Conservation (phyloP, 2,329 filamentous ascomycete genomes). For the Calonectria montana region DNA sequence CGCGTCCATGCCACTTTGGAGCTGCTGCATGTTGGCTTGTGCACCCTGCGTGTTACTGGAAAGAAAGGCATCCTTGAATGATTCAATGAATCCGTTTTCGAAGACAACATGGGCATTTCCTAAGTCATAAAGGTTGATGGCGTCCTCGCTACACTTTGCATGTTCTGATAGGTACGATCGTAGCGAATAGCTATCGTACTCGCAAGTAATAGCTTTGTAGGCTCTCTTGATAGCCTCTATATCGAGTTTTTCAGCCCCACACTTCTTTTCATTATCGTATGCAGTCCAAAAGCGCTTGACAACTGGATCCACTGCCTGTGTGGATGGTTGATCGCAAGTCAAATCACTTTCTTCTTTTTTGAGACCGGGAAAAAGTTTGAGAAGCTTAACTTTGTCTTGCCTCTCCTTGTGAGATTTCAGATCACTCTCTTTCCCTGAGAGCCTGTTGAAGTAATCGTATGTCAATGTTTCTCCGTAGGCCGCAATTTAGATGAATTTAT, state of each 20-base stretch:
- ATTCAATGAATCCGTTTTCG: not conserved
- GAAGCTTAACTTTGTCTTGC: not conserved
- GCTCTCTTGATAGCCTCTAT: not conserved
- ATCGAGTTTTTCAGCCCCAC: not conserved
- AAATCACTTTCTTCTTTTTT: not conserved
- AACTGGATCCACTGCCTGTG: not conserved
- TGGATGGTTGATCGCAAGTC: not conserved
- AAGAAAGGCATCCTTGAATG: not conserved
- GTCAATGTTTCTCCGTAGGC: not conserved
- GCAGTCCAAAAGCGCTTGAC: not conserved
- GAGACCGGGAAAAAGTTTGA: not conserved
- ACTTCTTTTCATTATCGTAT: not conserved
- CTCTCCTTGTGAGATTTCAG: not conserved
- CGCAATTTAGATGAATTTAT: not conserved
- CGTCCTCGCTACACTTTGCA: not conserved
- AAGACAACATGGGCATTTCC: constrained; percentile 14
- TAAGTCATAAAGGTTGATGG: not conserved
- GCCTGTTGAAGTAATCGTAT: not conserved
- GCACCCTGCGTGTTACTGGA: not conserved
- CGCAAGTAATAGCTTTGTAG: not conserved
- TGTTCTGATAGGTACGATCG: not conserved
- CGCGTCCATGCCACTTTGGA: not conserved
- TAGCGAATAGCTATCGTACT: not conserved
- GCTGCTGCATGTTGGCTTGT: not conserved
- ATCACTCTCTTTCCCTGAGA: not conserved